Percentiles rank a stretch among this genome's conserved stretches.
These are phyloP conservation scores for Secale cereale DNA, from an alignment of 176 grass and related monocot genomes.

Conservation along the genomic window DNA sequence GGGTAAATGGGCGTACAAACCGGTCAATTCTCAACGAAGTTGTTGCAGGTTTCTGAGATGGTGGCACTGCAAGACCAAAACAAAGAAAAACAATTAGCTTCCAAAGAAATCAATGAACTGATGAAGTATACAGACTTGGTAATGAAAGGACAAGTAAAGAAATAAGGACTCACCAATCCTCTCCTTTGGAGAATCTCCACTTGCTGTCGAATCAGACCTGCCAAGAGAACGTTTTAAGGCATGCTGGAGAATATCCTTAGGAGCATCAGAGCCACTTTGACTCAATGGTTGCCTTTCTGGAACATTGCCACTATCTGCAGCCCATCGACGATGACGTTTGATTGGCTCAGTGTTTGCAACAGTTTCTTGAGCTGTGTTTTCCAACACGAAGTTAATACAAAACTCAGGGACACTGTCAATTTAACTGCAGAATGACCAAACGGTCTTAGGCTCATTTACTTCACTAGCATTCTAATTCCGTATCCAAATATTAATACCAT, in stretches of 20 bases:
- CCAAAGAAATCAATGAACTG: conserved; percentile 9
- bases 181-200: conserved; percentile 70
- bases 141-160: neutral
- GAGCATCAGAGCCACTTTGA: conserved; percentile 48
- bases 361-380: conserved; percentile 55
- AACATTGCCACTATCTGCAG: conserved; percentile 55
- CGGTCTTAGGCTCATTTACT: neutral
- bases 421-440: neutral
- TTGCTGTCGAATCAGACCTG: conserved; percentile 69
- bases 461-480: neutral
- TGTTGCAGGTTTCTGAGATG: conserved; percentile 65
- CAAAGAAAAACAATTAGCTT: neutral
- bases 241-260: conserved; percentile 55
- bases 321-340: conserved; percentile 88
- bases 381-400: conserved; percentile 6
- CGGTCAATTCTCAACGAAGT: conserved; percentile 88
- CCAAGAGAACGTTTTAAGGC: conserved; percentile 57
- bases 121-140: neutral
- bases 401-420: neutral
- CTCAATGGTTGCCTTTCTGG: conserved; percentile 46
- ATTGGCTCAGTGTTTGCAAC: conserved; percentile 54
- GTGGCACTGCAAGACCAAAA: conserved; percentile 61
- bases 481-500: neutral
- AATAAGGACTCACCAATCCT: conserved; percentile 53
- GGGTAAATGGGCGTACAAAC: conserved; percentile 93